These are phyloP conservation scores for Parastagonospora nodorum DNA, from an alignment of 2,329 filamentous ascomycete genomes.

Conservation along the genomic window DNA sequence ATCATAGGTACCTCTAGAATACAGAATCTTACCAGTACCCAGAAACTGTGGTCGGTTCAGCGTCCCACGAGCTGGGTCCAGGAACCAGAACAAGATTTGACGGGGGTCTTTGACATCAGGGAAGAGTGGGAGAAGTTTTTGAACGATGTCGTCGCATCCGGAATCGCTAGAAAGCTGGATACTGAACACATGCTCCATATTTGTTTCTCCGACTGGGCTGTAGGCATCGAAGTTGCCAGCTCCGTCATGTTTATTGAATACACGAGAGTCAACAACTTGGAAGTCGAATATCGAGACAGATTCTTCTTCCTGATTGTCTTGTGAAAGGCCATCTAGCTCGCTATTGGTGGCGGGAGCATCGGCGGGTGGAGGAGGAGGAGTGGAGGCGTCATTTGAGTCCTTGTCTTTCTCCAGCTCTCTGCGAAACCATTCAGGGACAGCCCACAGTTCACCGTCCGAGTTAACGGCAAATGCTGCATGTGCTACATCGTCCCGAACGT, in stretches of 20 bases:
- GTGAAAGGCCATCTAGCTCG: conserved; percentile 7
- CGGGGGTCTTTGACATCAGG: conserved; percentile 41
- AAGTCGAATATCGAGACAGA: conserved; percentile 26
- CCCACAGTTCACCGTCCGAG: conserved; percentile 54
- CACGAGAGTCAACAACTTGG: conserved; percentile 40
- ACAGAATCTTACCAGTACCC: conserved; percentile 39
- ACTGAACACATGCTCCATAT: conserved; percentile 17
- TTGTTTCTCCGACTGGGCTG: conserved; percentile 27
- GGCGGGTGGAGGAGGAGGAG: conserved; percentile 12
- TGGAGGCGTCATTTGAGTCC: conserved; percentile 12
- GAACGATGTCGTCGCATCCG: conserved; percentile 35
- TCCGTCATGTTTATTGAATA: conserved; percentile 43
- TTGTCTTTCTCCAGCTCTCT: conserved; percentile 35
- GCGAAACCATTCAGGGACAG: conserved; percentile 49
- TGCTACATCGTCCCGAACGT: conserved; percentile 58
- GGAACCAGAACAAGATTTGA: conserved; percentile 49
- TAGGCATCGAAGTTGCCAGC: conserved; percentile 45
- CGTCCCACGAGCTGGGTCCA: conserved; percentile 39
- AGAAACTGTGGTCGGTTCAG: conserved; percentile 35
- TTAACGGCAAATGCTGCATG: conserved; percentile 45
- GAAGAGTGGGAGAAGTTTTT: conserved; percentile 33
- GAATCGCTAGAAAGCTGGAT: conserved; percentile 31
- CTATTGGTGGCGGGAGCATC: conserved; percentile 7
- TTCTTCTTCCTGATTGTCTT: conserved; percentile 1
- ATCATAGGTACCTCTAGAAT: conserved; percentile 36